Evolutionary conservation across 371 early-diverging fungal species (phyloP), one percentile per base, ranked within the genome.

Genomic region (Apophysomyces variabilis): DNA sequence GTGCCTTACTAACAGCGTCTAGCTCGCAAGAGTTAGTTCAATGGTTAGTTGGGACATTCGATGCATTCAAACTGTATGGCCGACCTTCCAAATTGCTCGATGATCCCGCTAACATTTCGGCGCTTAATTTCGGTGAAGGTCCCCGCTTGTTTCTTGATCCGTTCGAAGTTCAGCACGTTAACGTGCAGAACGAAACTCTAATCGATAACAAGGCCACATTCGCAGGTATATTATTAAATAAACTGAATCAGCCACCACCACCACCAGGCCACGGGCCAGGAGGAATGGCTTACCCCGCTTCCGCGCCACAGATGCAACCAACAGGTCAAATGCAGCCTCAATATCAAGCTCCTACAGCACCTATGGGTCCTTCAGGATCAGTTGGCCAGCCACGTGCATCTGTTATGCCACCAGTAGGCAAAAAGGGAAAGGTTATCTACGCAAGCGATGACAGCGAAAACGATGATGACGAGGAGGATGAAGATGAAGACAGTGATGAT

Each of bases 31-130:
- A 87, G 43, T 54, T 87, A 61, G 71, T 74, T 0, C 74, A 75
- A 58, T 83, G 85, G 83, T 65, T 87, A 1, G 45, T 81, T 0
- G 76, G 76, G 14, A 66, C 72, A 13, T 84, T 69, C 65, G 85
- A 87, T 66, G 69, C 78, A 9, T 87, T 85, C 61, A 72, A 79
- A 56, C 64, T 87, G 5, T 82, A 85, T 64, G 83, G 83, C 11
- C 62, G 85, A 65, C 87, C 87, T 26, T 41, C 70, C 0, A 62
- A 64, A 43, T 59, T 84, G 5, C 44, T 78, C 13, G 62, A 74
- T 26, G 78, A 80, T 59, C 61, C 74, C 7, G 46, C 57, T 6
- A 66, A 76, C 21, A 69, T 64, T 14, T 62, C 62, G 44, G 62
- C 84, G 5, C 69, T 84, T 26, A 75, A 75, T 62, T 84, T 81